These are phyloP conservation scores for Tetrahymena thermophila DNA, from an alignment of 73 alveolate genomes.

Conservation along the genomic window DNA sequence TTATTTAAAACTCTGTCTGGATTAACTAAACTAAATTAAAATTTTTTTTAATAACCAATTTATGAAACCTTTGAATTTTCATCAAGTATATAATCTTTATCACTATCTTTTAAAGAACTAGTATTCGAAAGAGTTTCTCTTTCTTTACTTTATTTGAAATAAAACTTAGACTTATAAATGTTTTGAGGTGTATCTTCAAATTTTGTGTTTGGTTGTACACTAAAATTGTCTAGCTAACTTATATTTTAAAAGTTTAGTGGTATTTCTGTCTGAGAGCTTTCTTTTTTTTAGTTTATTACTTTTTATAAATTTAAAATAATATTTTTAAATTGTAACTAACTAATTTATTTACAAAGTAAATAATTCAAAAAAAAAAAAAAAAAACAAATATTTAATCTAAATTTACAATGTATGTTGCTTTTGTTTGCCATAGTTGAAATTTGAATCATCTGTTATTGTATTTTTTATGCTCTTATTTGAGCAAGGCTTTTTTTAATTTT, in stretches of 20 bases:
- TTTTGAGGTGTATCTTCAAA: not conserved
- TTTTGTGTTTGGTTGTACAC: too few relatives aligned
- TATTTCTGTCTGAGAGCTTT: too few relatives aligned
- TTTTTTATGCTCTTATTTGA: not conserved
- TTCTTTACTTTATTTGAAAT: not conserved
- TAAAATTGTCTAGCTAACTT: not conserved
- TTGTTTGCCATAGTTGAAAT: not conserved
- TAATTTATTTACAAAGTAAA: too few relatives aligned
- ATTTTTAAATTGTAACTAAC: too few relatives aligned
- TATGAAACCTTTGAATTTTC: not conserved
- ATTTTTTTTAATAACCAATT: too few relatives aligned
- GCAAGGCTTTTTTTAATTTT: not conserved
- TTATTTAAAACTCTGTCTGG: not conserved
- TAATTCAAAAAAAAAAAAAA: too few relatives aligned
- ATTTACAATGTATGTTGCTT: too few relatives aligned
- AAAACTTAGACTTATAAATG: not conserved
- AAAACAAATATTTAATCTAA: too few relatives aligned
- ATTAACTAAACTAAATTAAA: not conserved
- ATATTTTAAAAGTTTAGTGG: too few relatives aligned
- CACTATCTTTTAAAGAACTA: not conserved
- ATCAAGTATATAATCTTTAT: not conserved
- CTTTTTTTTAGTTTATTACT: too few relatives aligned
- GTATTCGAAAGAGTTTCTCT: not conserved
- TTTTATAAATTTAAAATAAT: too few relatives aligned
- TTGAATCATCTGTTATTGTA: too few relatives aligned